These are phyloP conservation scores for Solanum clarkiae DNA, from an alignment of 257 asterid genomes.

Conservation along the genomic window DNA sequence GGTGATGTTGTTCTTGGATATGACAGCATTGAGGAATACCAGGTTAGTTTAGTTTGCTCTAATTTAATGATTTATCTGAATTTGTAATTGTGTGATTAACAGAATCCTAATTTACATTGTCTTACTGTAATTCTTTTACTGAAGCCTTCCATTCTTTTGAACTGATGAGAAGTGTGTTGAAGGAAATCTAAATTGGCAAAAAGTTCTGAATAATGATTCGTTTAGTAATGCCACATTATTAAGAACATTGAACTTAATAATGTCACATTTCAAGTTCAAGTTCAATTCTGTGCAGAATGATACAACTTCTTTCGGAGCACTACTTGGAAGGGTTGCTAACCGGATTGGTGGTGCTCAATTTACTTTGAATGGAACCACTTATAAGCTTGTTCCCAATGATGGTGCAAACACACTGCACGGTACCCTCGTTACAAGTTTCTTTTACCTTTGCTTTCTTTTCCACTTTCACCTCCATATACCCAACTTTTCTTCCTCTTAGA, in stretches of 20 bases:
- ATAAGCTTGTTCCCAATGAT: conserved; percentile 10
- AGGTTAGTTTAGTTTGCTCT: conserved; percentile 19
- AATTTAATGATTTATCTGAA: neutral
- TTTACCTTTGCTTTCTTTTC: neutral
- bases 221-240: too few species aligned
- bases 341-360: conserved; percentile 15
- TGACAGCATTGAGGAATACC: conserved; percentile 42
- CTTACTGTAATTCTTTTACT: neutral
- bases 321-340: conserved; percentile 19
- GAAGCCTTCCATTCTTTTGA: neutral
- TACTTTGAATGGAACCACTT: conserved; percentile 3
- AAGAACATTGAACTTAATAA: neutral
- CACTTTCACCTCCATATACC: neutral
- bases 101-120: neutral
- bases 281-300: neutral
- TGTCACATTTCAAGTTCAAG: neutral
- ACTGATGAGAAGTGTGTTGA: neutral
- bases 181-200: neutral
- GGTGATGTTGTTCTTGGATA: conserved; percentile 76
- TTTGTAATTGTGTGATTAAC: neutral
- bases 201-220: neutral
- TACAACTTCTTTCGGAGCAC: conserved; percentile 8
- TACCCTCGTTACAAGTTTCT: neutral
- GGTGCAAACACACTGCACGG: conserved; percentile 13
- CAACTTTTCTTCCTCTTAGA: neutral